Evolutionary conservation across 108 stramenopile genomes (phyloP).

Genomic region (Epipyxis sp.): DNA sequence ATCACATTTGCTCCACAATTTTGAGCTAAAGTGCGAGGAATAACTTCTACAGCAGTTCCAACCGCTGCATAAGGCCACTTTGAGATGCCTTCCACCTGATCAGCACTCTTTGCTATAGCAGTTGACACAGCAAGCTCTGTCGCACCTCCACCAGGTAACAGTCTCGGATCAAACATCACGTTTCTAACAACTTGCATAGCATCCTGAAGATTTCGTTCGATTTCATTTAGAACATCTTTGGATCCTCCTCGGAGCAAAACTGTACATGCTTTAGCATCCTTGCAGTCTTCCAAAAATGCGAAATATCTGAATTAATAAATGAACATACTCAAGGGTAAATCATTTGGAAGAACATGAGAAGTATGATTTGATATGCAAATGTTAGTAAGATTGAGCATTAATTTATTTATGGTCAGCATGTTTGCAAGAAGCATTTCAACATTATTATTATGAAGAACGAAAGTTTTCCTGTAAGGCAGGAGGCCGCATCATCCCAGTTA

Average conservation of each 20-base stretch:
- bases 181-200: constrained; percentile 99
- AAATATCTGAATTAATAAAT: constrained; percentile 69
- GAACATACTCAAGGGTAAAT: not conserved
- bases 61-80: constrained; percentile 94
- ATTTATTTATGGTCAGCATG: constrained; percentile 11
- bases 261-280: constrained; percentile 97
- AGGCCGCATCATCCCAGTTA: not conserved
- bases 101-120: constrained; percentile 62
- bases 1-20: constrained; percentile 99
- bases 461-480: constrained; percentile 8
- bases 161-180: constrained; percentile 91
- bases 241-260: constrained; percentile 93
- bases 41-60: constrained; percentile 96
- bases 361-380: no score
- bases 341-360: not conserved
- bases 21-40: constrained; percentile 95
- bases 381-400: not conserved
- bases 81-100: constrained; percentile 58
- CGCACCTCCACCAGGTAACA: constrained; percentile 97
- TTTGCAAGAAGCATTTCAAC: no score
- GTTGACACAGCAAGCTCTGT: constrained; percentile 97
- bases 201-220: constrained; percentile 97
- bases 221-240: constrained; percentile 99
- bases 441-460: constrained; percentile 16
- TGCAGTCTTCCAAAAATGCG: constrained; percentile 92